Base-by-base conservation (phyloP, 2,329 filamentous ascomycete genomes). In the Pyricularia grisea region DNA sequence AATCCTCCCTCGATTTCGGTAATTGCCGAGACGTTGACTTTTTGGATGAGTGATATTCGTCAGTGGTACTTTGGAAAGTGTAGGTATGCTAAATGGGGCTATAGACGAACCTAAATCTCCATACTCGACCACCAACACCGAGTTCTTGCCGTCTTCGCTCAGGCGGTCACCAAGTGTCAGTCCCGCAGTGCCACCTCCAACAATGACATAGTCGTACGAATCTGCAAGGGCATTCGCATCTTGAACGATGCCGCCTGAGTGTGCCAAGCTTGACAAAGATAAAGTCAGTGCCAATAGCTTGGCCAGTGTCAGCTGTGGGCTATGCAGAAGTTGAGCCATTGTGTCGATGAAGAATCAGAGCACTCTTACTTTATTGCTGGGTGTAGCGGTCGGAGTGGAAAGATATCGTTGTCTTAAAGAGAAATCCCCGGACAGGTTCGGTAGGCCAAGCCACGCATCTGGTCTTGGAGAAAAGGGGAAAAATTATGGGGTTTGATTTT, bases 81-180 rank as follows among this genome's bases (percentile, higher is more conserved):
- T n/a, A 2, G 25, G 27, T 5, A 65, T 7, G 1, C 27, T 7
- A 1, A 12, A 4, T 67, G 5, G 4, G 17, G 23, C 11, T 12
- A 12, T 36, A 12, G 2, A 66, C 68, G 25, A 67, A 71, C 71
- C 68, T 0, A 72, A 66, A 3, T 67, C 67, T n/a, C 73, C 73
- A 55, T 71, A 72, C 66, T 74, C 73, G 58, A 74, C 68, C 10
- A 75, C 73, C 14, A 73, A 70, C 27, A 73, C 73, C 3, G 70
- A 69, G 10, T 55, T 69, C 33, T 70, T 69, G 17, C 69, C 65
- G 64, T 74, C 71, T 33, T 73, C 72, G 9, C 70, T 73, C 10
- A 73, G 72, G 5, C 73, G 73, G 36, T 73, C 72, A 0, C 72
- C 73, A 5, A 74, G 70, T 1, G 72, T 73, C 20, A 74, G 68